Evolutionary conservation across 805 yeast species (phyloP).

Genomic region (Danielia oregonensis): DNA sequence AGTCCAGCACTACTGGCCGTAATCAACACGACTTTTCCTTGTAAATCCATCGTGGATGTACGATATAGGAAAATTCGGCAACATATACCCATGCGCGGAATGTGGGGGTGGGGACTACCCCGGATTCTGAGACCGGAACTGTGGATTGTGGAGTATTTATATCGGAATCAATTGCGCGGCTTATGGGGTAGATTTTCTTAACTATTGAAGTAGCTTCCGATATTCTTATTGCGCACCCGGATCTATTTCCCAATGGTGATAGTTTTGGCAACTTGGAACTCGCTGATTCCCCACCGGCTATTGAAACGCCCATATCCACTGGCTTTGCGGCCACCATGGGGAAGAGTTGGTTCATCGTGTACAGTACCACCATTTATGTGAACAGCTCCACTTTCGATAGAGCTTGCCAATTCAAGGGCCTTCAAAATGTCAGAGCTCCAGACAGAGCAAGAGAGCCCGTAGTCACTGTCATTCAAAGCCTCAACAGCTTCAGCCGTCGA

Average conservation of each 20-base stretch:
- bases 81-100: too few relatives aligned
- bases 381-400: not conserved
- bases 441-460: not conserved
- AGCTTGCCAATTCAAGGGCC: not conserved
- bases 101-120: too few relatives aligned
- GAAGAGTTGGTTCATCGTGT: not conserved
- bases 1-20: conserved; percentile 23
- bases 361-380: not conserved
- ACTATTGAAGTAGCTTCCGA: too few relatives aligned
- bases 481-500: not conserved
- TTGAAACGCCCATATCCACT: not conserved
- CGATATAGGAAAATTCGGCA: too few relatives aligned
- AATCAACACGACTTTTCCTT: conserved; percentile 26
- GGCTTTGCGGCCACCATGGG: not conserved
- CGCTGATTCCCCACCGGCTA: conserved; percentile 1
- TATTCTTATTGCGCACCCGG: too few relatives aligned
- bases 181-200: too few relatives aligned
- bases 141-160: too few relatives aligned
- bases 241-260: not conserved
- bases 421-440: not conserved
- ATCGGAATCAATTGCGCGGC: too few relatives aligned
- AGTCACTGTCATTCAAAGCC: not conserved
- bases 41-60: conserved; percentile 11
- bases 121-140: too few relatives aligned
- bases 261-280: conserved; percentile 1